Conservation (phyloP, 805 yeast species). For the Helenozyma rhizophorensis region DNA sequence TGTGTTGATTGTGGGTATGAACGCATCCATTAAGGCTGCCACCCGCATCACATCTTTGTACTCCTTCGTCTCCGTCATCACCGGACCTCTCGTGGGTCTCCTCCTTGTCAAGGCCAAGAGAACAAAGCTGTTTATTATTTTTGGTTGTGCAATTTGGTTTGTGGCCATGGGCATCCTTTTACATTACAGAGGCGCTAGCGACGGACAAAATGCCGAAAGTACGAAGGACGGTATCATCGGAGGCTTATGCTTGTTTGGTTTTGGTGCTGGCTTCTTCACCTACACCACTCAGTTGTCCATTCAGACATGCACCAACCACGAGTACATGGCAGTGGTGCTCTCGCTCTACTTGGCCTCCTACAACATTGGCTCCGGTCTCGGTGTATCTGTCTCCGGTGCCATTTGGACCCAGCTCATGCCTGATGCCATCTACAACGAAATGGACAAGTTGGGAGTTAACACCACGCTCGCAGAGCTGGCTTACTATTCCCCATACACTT, state of each 20-base stretch:
- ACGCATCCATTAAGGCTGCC: conserved; percentile 58
- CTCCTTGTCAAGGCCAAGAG: conserved; percentile 43
- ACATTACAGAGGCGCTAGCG: conserved; percentile 48
- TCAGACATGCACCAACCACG: conserved; percentile 56
- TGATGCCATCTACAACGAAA: conserved; percentile 31
- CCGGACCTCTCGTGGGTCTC: conserved; percentile 57
- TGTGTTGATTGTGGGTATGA: conserved; percentile 59
- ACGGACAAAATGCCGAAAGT: conserved; percentile 28
- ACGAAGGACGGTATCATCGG: conserved; percentile 56
- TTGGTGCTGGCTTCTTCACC: conserved; percentile 72
- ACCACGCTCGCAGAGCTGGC: conserved; percentile 21
- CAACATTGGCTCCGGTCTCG: conserved; percentile 61
- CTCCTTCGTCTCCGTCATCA: conserved; percentile 60
- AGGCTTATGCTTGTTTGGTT: conserved; percentile 58
- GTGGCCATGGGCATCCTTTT: conserved; percentile 57
- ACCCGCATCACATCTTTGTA: conserved; percentile 58
- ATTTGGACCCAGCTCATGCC: conserved; percentile 64
- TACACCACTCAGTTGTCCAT: conserved; percentile 60
- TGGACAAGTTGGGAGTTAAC: conserved; percentile 22
- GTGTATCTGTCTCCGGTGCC: conserved; percentile 63
- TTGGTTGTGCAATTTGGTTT: conserved; percentile 57
- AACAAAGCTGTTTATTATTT: conserved; percentile 55
- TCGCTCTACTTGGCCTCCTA: conserved; percentile 55
- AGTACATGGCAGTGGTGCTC: conserved; percentile 58
- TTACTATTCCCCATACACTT: conserved; percentile 51